Evolutionary conservation across 225 moss, liverwort and hornwort genomes (phyloP), one percentile per base, ranked within the genome.

Genomic region (Polytrichum commune): DNA sequence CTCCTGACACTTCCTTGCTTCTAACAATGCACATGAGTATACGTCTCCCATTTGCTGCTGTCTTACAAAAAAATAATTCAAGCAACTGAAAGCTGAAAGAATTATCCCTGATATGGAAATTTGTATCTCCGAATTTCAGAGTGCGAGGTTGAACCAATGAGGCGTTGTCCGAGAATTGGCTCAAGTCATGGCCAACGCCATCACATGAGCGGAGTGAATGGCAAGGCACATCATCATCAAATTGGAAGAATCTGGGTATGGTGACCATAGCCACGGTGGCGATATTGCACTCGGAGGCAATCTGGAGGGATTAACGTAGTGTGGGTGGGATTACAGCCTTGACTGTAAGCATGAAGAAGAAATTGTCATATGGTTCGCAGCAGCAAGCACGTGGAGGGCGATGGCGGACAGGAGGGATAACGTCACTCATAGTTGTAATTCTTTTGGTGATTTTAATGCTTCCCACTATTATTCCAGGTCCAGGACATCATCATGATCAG

Each of bases 401-500:
- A 27, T 63, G 62, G 22, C 54, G 68, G 25, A 73, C 71, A 63
- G 73, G 30, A 35, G 77, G 78, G 70, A 56, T 73, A 20, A 62
- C 66, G 4, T n/a, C 16, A 53, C 30, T 80, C 26, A 22, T 74
- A 38, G 61, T 28, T 23, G 54, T 55, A 1, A 32, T 66, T 24
- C 58, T 81, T 33, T 4, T 83, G 58, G 62, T 63, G 5, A 19
- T 72, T 38, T 38, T 72, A 25, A 30, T 60, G 30, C 64, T 78
- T 5, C 76, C 80, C 35, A 68, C 71, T 65, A 83, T 65, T 29
- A 27, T 78, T 78, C 80, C 81, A 63, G 78, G 74, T 23, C 62
- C 76, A 13, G 72, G 75, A 16, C 69, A 57, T 5, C 68, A 72
- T 58, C 35, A 66, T 30, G 73, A 60, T 8, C 63, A 46, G 46